Percentiles rank a stretch among this genome's conserved stretches.
phyloP scores from a whole-genome alignment of 73 alveolate genomes.

The Paraurostyla sp. region DNA sequence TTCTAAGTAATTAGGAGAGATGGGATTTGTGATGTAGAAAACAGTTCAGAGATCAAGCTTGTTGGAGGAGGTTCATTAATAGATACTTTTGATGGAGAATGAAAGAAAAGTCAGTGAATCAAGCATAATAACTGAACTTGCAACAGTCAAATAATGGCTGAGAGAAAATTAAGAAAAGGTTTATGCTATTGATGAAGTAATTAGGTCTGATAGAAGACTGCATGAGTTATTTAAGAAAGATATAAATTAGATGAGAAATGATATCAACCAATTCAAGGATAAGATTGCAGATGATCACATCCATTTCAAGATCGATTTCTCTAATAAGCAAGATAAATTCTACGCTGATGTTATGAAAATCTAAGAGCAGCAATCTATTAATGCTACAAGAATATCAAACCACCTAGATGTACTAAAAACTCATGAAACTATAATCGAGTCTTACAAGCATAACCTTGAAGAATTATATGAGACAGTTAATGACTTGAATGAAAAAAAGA shows the following conservation, averaged over 20 bases:
- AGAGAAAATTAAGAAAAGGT: slow-evolving; percentile 24
- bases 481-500: slow-evolving; percentile 38
- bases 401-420: not conserved
- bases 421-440: slow-evolving; percentile 20
- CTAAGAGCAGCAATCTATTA: not conserved
- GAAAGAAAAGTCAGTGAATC: slow-evolving; percentile 54
- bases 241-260: slow-evolving; percentile 24
- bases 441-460: not conserved
- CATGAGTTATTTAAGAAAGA: slow-evolving; percentile 18
- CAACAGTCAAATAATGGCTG: not conserved
- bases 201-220: not conserved
- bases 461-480: slow-evolving; percentile 11
- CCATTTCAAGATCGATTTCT: not conserved
- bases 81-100: slow-evolving; percentile 45
- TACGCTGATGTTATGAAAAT: not conserved
- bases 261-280: slow-evolving; percentile 17
- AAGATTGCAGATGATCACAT: slow-evolving; percentile 10
- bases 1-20: not conserved
- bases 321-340: slow-evolving; percentile 11
- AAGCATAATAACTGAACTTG: not conserved
- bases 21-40: not conserved
- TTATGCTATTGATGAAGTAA: slow-evolving; percentile 8
- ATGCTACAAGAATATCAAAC: not conserved
- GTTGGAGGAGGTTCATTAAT: slow-evolving; percentile 33
- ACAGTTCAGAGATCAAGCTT: slow-evolving; percentile 37